Evolutionary conservation across 495 filamentous ascomycete species (phyloP), one percentile per base, ranked within the genome.

Genomic region (Thermothielavioides terrestris): DNA sequence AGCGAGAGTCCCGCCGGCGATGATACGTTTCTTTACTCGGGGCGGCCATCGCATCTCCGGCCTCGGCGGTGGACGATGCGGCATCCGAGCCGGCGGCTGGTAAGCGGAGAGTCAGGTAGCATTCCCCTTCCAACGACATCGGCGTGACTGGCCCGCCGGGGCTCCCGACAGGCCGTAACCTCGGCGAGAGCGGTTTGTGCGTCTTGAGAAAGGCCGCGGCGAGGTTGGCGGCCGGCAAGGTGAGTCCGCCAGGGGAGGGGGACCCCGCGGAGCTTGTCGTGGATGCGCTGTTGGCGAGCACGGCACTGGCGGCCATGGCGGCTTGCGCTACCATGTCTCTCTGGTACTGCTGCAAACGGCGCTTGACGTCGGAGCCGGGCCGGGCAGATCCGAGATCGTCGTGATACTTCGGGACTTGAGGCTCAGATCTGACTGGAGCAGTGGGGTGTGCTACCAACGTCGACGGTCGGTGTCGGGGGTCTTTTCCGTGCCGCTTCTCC

Each of bases 91-190:
- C 22, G 8, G n/a, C 32, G 10, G 4, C 39, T 23, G 56, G 44
- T 26, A 62, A 55, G 8, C 75, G 70, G 4, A 69, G 64, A 34
- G 70, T 64, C 11, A 84, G 56, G 31, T 82, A 84, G 32, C 76
- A 72, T 0, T 54, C 56, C 7, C 71, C 75, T 55, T 88, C 85
- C 25, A 92, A 63, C 3, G 78, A 77, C 62, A 92, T 73, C 0
- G 87, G 86, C 2, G 87, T 90, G 32, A 90, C 84, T 0, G 85
- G 84, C 0, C 85, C 85, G 1, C 85, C 85, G 1, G 86, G 85
- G 37, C 83, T 87, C n/a, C 78, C 77, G 3, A 85, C 71, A 2
- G 87, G 87, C 21, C 71, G 70, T 28, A 92, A 61, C 15, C 79
- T 69, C 7, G 87, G 87, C 18, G 81, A 81, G 10, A 69, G 68